phyloP scores from a whole-genome alignment of 2,329 filamentous ascomycete genomes.

The Alternaria sp. region DNA sequence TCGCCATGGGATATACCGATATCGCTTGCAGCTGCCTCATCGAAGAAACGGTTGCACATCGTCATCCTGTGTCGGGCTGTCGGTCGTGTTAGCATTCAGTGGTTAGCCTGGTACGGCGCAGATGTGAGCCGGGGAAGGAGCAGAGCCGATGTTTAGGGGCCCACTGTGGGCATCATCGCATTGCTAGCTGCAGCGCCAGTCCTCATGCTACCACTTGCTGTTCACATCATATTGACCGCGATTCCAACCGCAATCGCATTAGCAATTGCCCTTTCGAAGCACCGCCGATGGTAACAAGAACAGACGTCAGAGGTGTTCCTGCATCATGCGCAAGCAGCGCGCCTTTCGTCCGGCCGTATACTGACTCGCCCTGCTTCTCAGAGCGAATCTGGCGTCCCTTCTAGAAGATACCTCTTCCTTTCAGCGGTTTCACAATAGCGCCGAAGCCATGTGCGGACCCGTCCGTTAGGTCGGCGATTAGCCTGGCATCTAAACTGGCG shows the following conservation, averaged over 20 bases:
- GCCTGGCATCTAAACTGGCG: constrained; percentile 13
- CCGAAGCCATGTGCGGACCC: constrained; percentile 24
- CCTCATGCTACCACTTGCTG: constrained; percentile 1
- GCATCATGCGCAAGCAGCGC: neutral
- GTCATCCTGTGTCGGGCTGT: constrained; percentile 4
- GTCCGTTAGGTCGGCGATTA: constrained; percentile 21
- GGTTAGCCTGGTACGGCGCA: constrained; percentile 15
- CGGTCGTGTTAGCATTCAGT: constrained; percentile 6
- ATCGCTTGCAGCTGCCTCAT: constrained; percentile 8
- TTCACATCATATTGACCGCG: constrained; percentile 16
- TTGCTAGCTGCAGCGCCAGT: constrained; percentile 15
- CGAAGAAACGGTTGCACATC: neutral
- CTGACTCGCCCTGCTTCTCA: constrained; percentile 18
- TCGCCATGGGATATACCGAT: neutral
- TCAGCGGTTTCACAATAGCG: constrained; percentile 25
- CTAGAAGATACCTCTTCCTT: constrained; percentile 22
- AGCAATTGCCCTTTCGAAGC: neutral
- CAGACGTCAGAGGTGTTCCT: constrained; percentile 1
- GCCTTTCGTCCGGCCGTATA: constrained; percentile 3
- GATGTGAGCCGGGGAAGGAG: constrained; percentile 12
- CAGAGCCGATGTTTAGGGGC: constrained; percentile 1
- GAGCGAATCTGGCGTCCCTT: constrained; percentile 13
- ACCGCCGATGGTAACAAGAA: neutral
- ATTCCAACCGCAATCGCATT: constrained; percentile 5
- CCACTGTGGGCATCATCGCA: constrained; percentile 26